A percentile compares a stretch with the other conserved stretches of the same genome.
These are phyloP conservation scores for Falciphora oryzae DNA, from an alignment of 2,329 filamentous ascomycete species.

Conservation along the genomic window DNA sequence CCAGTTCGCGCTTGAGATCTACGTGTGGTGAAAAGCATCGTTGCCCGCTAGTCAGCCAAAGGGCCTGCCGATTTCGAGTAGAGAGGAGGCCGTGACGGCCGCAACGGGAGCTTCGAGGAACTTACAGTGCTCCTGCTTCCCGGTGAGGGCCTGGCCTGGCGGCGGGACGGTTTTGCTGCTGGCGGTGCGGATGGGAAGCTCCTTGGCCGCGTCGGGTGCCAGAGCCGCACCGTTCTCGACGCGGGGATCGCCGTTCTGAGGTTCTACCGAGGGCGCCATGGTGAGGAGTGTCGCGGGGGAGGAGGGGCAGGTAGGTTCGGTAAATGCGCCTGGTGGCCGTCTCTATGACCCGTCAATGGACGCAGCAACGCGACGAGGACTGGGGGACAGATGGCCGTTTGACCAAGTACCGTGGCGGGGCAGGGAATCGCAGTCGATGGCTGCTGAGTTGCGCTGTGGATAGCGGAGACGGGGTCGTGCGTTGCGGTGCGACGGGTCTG, in stretches of 20 bases:
- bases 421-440: background rate
- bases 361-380: background rate
- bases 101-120: conserved; percentile 13
- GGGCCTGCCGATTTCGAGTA: background rate
- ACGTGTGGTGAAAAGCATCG: conserved; percentile 9
- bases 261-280: conserved; percentile 1
- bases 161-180: conserved; percentile 25
- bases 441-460: background rate
- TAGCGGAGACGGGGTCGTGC: background rate
- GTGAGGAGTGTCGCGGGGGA: background rate
- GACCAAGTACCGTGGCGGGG: too few species aligned
- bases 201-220: conserved; percentile 8
- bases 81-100: background rate
- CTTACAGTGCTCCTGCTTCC: conserved; percentile 97
- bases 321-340: background rate
- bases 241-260: background rate
- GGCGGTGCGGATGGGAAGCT: conserved; percentile 16
- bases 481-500: background rate
- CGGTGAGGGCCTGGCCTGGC: conserved; percentile 59
- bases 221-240: conserved; percentile 16
- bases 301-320: background rate
- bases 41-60: background rate
- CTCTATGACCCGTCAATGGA: background rate
- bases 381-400: background rate
- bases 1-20: conserved; percentile 95